Conservation (phyloP, 148 eudicot species). For the Selenicereus undatus region DNA sequence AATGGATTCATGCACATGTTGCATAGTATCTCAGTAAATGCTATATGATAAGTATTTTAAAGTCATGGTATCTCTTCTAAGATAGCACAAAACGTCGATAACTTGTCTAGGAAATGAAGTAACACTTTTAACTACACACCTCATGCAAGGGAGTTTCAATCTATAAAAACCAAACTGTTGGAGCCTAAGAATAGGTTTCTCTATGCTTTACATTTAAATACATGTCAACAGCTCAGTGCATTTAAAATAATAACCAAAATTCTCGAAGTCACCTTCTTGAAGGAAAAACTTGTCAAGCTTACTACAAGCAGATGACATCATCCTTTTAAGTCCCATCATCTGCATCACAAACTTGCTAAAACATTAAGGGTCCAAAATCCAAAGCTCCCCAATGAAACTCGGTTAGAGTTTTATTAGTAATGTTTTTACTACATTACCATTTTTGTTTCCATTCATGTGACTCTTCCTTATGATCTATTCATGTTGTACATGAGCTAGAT, state of each 20-base stretch:
- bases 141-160: not conserved
- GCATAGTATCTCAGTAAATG: no score
- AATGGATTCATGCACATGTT: no score
- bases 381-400: not conserved
- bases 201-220: not conserved
- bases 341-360: no score
- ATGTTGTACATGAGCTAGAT: constrained; percentile 53
- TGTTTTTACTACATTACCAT: not conserved
- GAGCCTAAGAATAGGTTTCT: not conserved
- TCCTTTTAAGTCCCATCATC: no score
- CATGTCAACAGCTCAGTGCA: not conserved
- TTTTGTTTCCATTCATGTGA: not conserved
- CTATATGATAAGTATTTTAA: no score
- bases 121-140: not conserved
- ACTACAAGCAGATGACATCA: no score
- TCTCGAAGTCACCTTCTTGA: no score
- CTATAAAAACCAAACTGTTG: not conserved
- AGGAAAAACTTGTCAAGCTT: no score
- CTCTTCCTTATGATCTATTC: not conserved
- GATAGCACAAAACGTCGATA: no score
- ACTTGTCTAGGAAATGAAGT: no score
- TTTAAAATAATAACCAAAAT: no score
- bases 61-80: no score
- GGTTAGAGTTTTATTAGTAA: not conserved
- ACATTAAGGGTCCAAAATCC: not conserved